These are phyloP conservation scores for Gymnopus androsaceus DNA, from an alignment of 1,284 basidiomycete genomes.

Conservation along the genomic window DNA sequence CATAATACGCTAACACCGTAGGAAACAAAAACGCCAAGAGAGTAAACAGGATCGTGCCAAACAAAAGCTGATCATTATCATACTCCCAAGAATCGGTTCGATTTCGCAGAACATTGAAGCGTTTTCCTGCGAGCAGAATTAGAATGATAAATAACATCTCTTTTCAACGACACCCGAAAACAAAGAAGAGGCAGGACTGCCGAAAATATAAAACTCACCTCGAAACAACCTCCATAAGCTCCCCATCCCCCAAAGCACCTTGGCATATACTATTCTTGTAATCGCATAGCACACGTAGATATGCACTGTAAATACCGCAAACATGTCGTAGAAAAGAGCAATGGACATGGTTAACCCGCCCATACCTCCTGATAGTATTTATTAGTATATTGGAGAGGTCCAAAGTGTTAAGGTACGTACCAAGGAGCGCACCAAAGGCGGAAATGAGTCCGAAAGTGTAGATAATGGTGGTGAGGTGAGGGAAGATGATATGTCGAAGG, in stretches of 20 bases:
- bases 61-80: slow-evolving; percentile 90
- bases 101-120: slow-evolving; percentile 80
- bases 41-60: slow-evolving; percentile 95
- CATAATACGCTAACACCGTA: slow-evolving; percentile 86
- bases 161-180: too few species aligned
- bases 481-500: slow-evolving; percentile 34
- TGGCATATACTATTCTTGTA: slow-evolving; percentile 65
- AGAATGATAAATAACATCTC: too few species aligned
- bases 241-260: slow-evolving; percentile 60
- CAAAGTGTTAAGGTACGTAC: slow-evolving; percentile 20
- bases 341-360: slow-evolving; percentile 71
- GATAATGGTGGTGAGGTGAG: slow-evolving; percentile 49
- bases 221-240: slow-evolving; percentile 94
- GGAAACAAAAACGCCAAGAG: slow-evolving; percentile 89
- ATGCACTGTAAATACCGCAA: slow-evolving; percentile 73
- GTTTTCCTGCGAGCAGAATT: slow-evolving; percentile 61
- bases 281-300: slow-evolving; percentile 73
- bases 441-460: slow-evolving; percentile 56
- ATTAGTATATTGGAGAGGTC: background rate
- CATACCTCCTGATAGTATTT: background rate
- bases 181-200: slow-evolving; percentile 7
- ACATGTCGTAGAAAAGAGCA: slow-evolving; percentile 67
- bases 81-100: slow-evolving; percentile 90
- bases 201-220: slow-evolving; percentile 50
- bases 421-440: slow-evolving; percentile 54